A percentile compares a stretch with the other conserved stretches of the same genome.
Conservation (phyloP, 805 yeast species). For the Starmerella potacharoeniae region DNA sequence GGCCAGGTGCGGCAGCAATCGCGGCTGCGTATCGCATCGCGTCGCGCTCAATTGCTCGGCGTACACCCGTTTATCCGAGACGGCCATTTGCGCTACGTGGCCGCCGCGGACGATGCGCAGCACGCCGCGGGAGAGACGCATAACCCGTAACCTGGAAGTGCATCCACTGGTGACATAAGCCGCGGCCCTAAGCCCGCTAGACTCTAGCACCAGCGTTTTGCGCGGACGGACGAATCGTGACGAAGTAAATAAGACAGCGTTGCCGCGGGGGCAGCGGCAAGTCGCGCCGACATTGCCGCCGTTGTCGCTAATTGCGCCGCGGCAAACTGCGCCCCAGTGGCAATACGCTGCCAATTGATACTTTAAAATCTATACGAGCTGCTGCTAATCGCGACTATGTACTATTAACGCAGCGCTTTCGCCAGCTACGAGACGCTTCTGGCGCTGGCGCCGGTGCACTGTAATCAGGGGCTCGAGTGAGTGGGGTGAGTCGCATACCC, state of each 20-base stretch:
- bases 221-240: background rate
- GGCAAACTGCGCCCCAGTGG: too few relatives aligned
- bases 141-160: background rate
- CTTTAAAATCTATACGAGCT: too few relatives aligned
- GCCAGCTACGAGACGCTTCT: background rate
- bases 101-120: background rate
- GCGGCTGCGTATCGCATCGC: background rate
- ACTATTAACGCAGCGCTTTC: background rate
- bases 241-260: background rate
- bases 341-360: too few relatives aligned
- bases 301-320: too few relatives aligned
- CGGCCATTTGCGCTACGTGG: background rate
- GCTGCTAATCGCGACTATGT: background rate
- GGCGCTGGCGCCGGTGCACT: background rate
- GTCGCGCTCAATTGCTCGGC: background rate
- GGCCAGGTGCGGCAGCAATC: too few relatives aligned
- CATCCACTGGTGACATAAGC: background rate
- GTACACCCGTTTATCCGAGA: too few relatives aligned
- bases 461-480: conserved; percentile 1
- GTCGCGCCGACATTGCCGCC: too few relatives aligned
- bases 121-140: background rate
- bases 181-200: background rate
- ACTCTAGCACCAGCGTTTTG: background rate
- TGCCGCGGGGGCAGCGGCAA: too few relatives aligned
- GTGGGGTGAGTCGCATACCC: conserved; percentile 6